These are phyloP conservation scores for Penstemon newberryi DNA, from an alignment of 257 asterid genomes.

Conservation along the genomic window DNA sequence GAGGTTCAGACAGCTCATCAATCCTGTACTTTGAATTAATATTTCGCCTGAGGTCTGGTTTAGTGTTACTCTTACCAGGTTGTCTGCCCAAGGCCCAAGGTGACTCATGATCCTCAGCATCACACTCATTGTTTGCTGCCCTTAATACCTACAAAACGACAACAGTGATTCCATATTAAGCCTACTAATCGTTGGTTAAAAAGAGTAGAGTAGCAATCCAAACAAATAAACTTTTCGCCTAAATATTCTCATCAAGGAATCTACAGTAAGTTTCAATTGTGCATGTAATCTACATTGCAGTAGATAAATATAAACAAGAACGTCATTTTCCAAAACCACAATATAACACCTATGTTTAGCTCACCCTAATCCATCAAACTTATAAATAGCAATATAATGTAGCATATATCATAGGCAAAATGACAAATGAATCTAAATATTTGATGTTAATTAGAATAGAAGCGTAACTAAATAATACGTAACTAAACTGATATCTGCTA, in stretches of 20 bases:
- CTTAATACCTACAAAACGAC: slow-evolving; percentile 60
- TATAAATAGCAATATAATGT: neutral
- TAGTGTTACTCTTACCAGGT: slow-evolving; percentile 60
- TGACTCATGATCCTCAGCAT: slow-evolving; percentile 61
- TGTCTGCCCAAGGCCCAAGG: slow-evolving; percentile 80
- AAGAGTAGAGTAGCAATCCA: no score
- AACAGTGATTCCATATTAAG: slow-evolving; percentile 21
- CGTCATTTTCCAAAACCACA: slow-evolving; percentile 20
- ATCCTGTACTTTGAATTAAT: slow-evolving; percentile 70
- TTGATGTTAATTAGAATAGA: slow-evolving; percentile 12
- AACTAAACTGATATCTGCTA: neutral
- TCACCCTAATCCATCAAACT: slow-evolving; percentile 7
- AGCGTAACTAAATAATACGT: neutral
- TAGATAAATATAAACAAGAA: slow-evolving; percentile 8
- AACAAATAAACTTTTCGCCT: neutral
- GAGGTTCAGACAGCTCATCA: slow-evolving; percentile 81
- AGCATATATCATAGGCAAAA: neutral
- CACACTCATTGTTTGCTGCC: slow-evolving; percentile 69
- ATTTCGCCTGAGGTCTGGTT: slow-evolving; percentile 63
- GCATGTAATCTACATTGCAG: slow-evolving; percentile 6
- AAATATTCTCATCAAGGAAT: neutral
- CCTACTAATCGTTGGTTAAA: slow-evolving; percentile 8
- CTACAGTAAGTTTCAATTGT: slow-evolving; percentile 2
- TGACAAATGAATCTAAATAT: slow-evolving; percentile 16
- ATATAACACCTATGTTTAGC: slow-evolving; percentile 13